Evolutionary conservation across 1,284 basidiomycete species (phyloP), one percentile per base, ranked within the genome.

Genomic region (Lignosus rhinocerotis): DNA sequence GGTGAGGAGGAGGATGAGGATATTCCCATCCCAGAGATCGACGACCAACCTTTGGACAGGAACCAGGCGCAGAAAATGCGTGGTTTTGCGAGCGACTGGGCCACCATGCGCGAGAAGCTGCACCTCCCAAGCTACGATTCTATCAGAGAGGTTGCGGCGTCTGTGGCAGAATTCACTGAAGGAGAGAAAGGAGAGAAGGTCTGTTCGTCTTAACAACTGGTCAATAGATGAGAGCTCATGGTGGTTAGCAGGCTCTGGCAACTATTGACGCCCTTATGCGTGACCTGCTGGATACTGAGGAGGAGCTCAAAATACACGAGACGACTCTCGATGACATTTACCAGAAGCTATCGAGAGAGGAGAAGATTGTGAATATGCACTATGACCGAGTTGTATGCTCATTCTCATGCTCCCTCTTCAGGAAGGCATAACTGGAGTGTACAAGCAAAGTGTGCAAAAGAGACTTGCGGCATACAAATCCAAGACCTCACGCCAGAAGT

Each of bases 401-500:
- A 41, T 51, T 10, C 31, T 30, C 16, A 33, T 30, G 34, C 9
- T 14, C 21, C 43, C 17, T 2, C 6, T 31, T 2, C 62, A 90
- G 88, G 73, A 73, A 42, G 72, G 84, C 58, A 72, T 81, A 6
- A 67, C 80, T 10, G 72, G 78, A 10, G 69, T 66, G 12, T 90
- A 87, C 67, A 71, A 77, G 47, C 64, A 66, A 34, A 79, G 71
- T 16, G 75, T 85, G 1, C 69, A 78, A 51, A 69, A 69, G 19
- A 73, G 71, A 34, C 66, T 79, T 44, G 73, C 79, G 11, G 75
- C 73, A n/a, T 89, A 90, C 68, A 65, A 76, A 5, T 70, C 70
- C 34, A 84, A 84, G 71, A 92, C 89, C 0, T 76, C 84, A 10
- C 82, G 90, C 19, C 88, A 92, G 71, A 92, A 89, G 70, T 92